Conservation (phyloP, 495 filamentous ascomycete species). For the Xylona heveae region DNA sequence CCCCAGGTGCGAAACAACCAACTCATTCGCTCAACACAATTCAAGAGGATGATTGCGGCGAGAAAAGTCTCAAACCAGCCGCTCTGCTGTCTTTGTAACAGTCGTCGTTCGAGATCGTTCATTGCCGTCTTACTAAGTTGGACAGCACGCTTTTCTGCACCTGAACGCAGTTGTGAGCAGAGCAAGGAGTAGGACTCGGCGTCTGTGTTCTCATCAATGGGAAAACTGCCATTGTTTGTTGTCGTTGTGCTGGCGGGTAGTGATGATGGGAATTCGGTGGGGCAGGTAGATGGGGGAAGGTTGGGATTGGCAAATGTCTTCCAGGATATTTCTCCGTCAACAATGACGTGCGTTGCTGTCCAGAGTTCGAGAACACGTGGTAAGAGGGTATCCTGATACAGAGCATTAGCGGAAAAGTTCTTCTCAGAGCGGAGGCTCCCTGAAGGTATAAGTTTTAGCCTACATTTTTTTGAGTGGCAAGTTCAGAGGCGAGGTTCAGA, state of each 20-base stretch:
- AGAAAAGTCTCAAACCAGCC: conserved; percentile 58
- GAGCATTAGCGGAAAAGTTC: not conserved
- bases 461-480: conserved; percentile 32
- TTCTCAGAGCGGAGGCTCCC: too few species aligned
- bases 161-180: conserved; percentile 49
- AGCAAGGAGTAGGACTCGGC: conserved; percentile 29
- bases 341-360: conserved; percentile 51
- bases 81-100: conserved; percentile 50
- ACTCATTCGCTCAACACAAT: conserved; percentile 65
- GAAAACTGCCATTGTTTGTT: too few species aligned
- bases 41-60: conserved; percentile 49
- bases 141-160: conserved; percentile 49
- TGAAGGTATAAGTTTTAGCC: too few species aligned
- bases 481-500: conserved; percentile 31
- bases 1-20: conserved; percentile 65
- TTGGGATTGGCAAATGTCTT: conserved; percentile 32
- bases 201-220: conserved; percentile 22
- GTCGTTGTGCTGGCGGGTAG: conserved; percentile 16
- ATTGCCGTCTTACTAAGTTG: conserved; percentile 44
- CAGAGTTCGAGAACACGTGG: conserved; percentile 52
- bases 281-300: conserved; percentile 20
- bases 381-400: conserved; percentile 32
- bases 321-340: conserved; percentile 46
- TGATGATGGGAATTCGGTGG: too few species aligned
- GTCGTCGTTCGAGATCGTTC: conserved; percentile 49